Evolutionary conservation across 169 alveolate genomes (phyloP), one percentile per base, ranked within the genome.

Genomic region (Pseudocohnilembus persalinus): DNA sequence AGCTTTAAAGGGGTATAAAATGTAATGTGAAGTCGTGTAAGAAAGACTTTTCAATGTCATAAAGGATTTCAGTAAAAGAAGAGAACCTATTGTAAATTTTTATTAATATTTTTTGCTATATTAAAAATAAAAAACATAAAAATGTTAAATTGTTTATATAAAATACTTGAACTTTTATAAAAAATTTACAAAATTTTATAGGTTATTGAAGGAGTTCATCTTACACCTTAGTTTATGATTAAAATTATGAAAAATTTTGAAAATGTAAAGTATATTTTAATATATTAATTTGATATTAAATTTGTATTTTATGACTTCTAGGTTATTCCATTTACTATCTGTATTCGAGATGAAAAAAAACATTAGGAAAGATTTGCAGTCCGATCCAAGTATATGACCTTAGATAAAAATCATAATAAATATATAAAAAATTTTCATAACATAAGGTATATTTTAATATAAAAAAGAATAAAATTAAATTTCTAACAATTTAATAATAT

Each of bases 141-240:
- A 49, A 11, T 49, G 4, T 49, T 49, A 11, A 49, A 4, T 49
- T 4, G 4, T 49, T 49, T 11, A 49, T 49, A 49, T 49, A 49
- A 49, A 11, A 49, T 49, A n/a, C n/a, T n/a, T n/a, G n/a, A n/a
- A n/a, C n/a, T n/a, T n/a, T n/a, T n/a, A n/a, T n/a, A n/a, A n/a
- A n/a, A n/a, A n/a, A n/a, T n/a, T n/a, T n/a, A n/a, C n/a, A n/a
- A n/a, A n/a, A n/a, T n/a, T n/a, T n/a, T 11, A 49, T 11, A 49
- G 29, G 95, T 95, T 29, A 90, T 95, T 25, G 98, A 95, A 88
- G 98, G 98, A 27, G 98, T 95, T n/a, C 98, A 95, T 81, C 83
- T 95, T 28, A 91, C 96, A 0, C 94, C 93, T 24, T 72, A 90
- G 26, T 85, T 92, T 75, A 88, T 93, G 92, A 77, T 82, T 31